phyloP scores from a whole-genome alignment of 2,329 filamentous ascomycete genomes.

The Colletotrichum spaethianum region DNA sequence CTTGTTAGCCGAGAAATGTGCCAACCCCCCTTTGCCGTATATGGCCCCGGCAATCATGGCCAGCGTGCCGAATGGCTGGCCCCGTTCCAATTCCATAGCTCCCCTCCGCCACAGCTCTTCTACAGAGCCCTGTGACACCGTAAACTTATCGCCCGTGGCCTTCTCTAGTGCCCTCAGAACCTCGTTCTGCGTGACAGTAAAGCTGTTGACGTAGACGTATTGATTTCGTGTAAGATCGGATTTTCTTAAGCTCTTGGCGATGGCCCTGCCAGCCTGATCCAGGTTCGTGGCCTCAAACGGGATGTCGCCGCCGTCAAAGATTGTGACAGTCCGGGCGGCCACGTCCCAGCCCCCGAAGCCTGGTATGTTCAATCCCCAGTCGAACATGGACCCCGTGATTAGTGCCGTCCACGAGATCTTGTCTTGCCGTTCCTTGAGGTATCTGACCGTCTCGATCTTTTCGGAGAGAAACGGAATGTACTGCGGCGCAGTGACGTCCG shows the following conservation, averaged over 20 bases:
- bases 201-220: constrained; percentile 44
- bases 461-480: not conserved
- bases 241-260: not conserved
- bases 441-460: not conserved
- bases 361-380: constrained; percentile 5
- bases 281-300: constrained; percentile 10
- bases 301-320: constrained; percentile 19
- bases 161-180: constrained; percentile 68
- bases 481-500: not conserved
- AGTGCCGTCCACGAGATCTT: constrained; percentile 7
- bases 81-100: not conserved
- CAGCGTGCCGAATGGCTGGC: constrained; percentile 1
- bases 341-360: constrained; percentile 19
- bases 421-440: constrained; percentile 1
- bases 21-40: constrained; percentile 2
- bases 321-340: constrained; percentile 9
- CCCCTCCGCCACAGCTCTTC: not conserved
- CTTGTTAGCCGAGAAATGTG: not conserved
- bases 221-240: not conserved
- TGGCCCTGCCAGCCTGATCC: constrained; percentile 7
- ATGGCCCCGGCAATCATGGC: constrained; percentile 12
- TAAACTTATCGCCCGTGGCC: constrained; percentile 65
- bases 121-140: constrained; percentile 52
- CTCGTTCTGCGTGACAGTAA: constrained; percentile 70
- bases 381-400: constrained; percentile 6